These are phyloP conservation scores for Gnetum montanum DNA, from an alignment of 75 land plant species.

Conservation along the genomic window DNA sequence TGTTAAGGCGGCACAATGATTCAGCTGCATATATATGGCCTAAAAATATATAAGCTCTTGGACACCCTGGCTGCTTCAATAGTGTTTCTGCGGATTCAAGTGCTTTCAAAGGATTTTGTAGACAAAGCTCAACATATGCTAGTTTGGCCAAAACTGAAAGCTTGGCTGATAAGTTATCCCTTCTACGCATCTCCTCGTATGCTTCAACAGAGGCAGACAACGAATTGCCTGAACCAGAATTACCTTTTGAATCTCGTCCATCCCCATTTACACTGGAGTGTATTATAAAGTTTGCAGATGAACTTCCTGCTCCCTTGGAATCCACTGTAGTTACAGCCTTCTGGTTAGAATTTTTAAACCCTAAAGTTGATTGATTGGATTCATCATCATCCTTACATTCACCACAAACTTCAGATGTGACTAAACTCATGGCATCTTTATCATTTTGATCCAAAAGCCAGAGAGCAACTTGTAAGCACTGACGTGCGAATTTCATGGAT, in stretches of 20 bases:
- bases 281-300: conserved; percentile 1
- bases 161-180: conserved; percentile 46
- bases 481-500: conserved; percentile 63
- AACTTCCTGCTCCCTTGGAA: conserved; percentile 17
- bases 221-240: conserved; percentile 7
- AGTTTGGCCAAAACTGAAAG: conserved; percentile 67
- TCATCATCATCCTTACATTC: conserved; percentile 23
- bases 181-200: conserved; percentile 44
- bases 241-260: conserved; percentile 54
- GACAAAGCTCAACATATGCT: conserved; percentile 77
- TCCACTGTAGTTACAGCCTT: conserved; percentile 14
- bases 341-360: conserved; percentile 10
- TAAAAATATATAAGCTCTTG: conserved; percentile 45
- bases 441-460: conserved; percentile 39
- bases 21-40: conserved; percentile 89
- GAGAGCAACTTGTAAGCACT: conserved; percentile 61
- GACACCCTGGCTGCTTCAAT: conserved; percentile 48
- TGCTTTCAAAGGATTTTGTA: conserved; percentile 74
- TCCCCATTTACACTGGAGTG: conserved; percentile 46
- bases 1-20: conserved; percentile 71
- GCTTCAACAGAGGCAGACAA: conserved; percentile 39
- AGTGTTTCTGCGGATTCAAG: conserved; percentile 44
- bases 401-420: conserved; percentile 4
- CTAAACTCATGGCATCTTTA: conserved; percentile 12
- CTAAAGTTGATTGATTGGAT: conserved; percentile 9